Percentiles rank a stretch among this genome's conserved stretches.
Evolutionary conservation across 257 asterid species (phyloP).

Genomic region (Lavandula angustifolia): DNA sequence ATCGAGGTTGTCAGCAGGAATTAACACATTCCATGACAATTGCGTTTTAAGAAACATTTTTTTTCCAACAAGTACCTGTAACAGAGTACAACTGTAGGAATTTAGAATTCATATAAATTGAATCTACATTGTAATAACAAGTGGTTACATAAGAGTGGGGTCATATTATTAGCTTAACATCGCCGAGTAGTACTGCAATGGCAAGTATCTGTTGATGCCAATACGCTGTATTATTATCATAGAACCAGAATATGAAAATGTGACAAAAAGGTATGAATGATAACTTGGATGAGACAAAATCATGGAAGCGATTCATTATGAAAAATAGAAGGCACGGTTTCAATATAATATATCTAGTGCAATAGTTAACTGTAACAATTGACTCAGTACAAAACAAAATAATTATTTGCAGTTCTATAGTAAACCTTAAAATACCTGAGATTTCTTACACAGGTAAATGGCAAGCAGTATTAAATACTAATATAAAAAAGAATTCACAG

Average conservation of each 20-base stretch:
- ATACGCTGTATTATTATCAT: not conserved
- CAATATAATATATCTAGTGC: not conserved
- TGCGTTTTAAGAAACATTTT: slow-evolving; percentile 60
- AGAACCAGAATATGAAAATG: slow-evolving; percentile 4
- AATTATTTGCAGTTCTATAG: no score
- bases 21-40: slow-evolving; percentile 63
- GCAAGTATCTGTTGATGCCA: no score
- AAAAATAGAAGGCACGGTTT: not conserved
- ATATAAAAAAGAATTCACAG: no score
- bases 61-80: slow-evolving; percentile 8
- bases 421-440: no score
- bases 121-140: not conserved
- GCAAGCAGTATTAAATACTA: no score
- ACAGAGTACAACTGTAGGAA: not conserved
- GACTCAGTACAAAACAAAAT: no score
- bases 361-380: slow-evolving; percentile 6
- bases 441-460: no score
- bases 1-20: slow-evolving; percentile 68
- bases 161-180: not conserved
- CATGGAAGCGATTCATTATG: slow-evolving; percentile 1
- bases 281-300: not conserved
- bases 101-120: not conserved
- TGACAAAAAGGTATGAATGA: not conserved
- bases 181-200: not conserved
- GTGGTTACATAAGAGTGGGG: not conserved